Percentiles rank a stretch among this genome's conserved stretches.
Evolutionary conservation across 1,139 yeast species (phyloP).

Genomic region (Torulaspora pretoriensis): DNA sequence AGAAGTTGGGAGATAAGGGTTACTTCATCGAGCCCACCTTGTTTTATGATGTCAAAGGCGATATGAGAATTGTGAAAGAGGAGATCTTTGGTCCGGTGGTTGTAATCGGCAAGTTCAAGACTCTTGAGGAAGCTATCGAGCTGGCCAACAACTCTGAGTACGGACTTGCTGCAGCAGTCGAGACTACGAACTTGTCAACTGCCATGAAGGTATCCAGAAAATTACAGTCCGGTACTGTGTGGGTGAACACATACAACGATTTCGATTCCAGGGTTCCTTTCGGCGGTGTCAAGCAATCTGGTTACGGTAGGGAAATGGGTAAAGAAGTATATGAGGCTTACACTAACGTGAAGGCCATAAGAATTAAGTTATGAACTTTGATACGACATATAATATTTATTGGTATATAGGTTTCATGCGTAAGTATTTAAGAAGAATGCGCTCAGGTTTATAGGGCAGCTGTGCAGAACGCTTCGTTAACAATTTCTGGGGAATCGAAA

Average conservation of each 20-base stretch:
- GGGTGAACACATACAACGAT: conserved; percentile 75
- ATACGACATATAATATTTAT: not conserved
- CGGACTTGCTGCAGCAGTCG: conserved; percentile 82
- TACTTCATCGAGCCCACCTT: conserved; percentile 65
- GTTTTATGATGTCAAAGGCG: conserved; percentile 58
- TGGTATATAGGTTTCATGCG: not conserved
- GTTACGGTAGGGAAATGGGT: conserved; percentile 82
- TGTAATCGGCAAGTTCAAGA: conserved; percentile 58
- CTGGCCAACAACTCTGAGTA: conserved; percentile 65
- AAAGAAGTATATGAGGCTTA: conserved; percentile 66
- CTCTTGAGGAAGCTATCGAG: conserved; percentile 58
- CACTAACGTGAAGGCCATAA: conserved; percentile 67
- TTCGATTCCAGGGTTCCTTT: conserved; percentile 70
- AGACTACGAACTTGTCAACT: conserved; percentile 52
- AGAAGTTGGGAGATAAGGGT: conserved; percentile 55
- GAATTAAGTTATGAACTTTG: conserved; percentile 41
- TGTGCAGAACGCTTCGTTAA: not conserved
- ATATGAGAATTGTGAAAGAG: conserved; percentile 56
- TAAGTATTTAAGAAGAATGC: not conserved
- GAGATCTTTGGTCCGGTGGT: conserved; percentile 78
- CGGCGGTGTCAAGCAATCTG: conserved; percentile 74
- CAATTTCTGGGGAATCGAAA: conserved; percentile 21
- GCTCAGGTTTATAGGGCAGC: not conserved
- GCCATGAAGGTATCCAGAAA: conserved; percentile 56
- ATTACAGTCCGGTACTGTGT: conserved; percentile 67